Evolutionary conservation across 768 basidiomycete genomes (phyloP), one percentile per base, ranked within the genome.

Genomic region (Tricholoma flavovirens): DNA sequence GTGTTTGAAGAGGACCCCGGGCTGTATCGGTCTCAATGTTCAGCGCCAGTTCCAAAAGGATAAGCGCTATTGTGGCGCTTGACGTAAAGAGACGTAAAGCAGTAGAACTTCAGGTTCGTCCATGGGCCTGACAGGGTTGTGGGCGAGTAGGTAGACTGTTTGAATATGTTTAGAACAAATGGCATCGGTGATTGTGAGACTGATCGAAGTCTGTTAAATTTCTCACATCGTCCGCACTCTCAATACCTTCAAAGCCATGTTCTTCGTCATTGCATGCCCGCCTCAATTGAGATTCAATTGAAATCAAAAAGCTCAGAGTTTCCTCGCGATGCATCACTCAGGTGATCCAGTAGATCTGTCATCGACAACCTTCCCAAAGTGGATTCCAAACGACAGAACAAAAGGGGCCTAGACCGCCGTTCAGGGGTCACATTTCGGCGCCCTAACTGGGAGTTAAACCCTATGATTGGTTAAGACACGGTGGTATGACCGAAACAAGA

Each of bases 401-500:
- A 48, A 48, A 48, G n/a, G n/a, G 46, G 46, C 46, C 46, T 48
- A 48, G 46, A 29, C 15, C 43, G 19, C 19, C 42, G 5, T 43
- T 22, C 22, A 24, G 43, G 1, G 11, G 24, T 46, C 45, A 26
- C 45, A 43, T 15, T 46, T 46, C 14, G 45, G 45, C 45, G 24
- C 5, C 24, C 24, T 24, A 14, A 15, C 22, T 42, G 55, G 12
- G 45, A 55, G 33, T 24, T 21, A 12, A 29, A 52, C 7, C 17
- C 15, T 38, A 22, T 24, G 14, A 36, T 21, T 26, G 38, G 55
- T 42, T 15, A 56, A 48, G 49, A 56, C 55, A 51, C 55, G 55
- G 55, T 56, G 49, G 55, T 51, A 49, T 56, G 55, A 56, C 49
- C 33, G 4, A 45, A 42, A 33, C 43, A 49, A 51, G 55, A 56